Evolutionary conservation across 2,329 filamentous ascomycete species (phyloP), one percentile per base, ranked within the genome.

Genomic region (Exophiala phaeomuriformis): DNA sequence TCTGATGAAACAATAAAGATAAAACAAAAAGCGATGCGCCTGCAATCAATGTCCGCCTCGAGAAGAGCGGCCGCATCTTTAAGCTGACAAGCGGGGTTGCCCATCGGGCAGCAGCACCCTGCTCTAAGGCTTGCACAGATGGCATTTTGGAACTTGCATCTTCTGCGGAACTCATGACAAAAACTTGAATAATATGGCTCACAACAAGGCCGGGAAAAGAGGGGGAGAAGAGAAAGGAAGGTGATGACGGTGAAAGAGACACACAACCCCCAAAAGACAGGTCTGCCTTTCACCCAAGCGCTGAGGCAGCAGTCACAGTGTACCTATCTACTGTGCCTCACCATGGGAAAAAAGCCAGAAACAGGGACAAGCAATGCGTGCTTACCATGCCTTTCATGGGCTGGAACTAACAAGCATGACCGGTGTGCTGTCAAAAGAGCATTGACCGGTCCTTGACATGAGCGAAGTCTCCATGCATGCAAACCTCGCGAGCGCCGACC

Each of bases 1-100:
- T 30, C 30, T 43, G 47, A 32, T 50, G 47, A 33, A 50, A 41
- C 8, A 50, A 28, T 29, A 50, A 39, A 39, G 39, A 50, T 31
- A 50, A 10, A 12, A 50, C 19, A 7, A 43, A 12, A 6, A 50
- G 30, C 5, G 47, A 27, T 19, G 37, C 31, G 40, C 37, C 32
- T 33, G 47, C 19, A 28, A 50, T 30, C n/a, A 50, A 19, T 33
- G 43, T 35, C 28, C 47, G 47, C 9, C 12, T 50, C 5, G 47
- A 27, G 10, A 50, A 39, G 5, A 50, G 12, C 7, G 47, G 36
- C 12, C 47, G 36, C 30, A 50, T 31, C 6, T 50, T 50, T 4
- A 43, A 12, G 27, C 9, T 50, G 28, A 42, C 12, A 4, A 41
- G 28, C 12, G 29, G 47, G 10, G 12, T 42, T 8, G 27, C 19